phyloP scores from a whole-genome alignment of 2,329 filamentous ascomycete genomes.

The Cytospora schulzeri region DNA sequence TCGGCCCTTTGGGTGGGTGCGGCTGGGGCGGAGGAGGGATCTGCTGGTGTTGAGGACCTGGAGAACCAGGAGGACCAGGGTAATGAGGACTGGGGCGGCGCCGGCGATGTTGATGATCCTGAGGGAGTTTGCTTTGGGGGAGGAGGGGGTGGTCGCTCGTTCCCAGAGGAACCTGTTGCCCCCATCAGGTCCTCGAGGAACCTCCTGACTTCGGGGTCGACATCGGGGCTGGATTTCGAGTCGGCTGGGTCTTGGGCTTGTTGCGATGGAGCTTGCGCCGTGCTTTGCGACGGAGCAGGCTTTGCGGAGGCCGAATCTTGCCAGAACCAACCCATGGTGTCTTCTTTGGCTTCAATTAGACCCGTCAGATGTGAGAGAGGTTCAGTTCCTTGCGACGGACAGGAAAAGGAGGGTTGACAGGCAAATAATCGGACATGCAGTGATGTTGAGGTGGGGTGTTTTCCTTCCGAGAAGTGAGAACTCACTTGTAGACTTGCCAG shows the following conservation, averaged over 20 bases:
- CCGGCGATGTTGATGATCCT: conserved; percentile 36
- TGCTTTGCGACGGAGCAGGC: conserved; percentile 31
- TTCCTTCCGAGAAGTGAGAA: too few species aligned
- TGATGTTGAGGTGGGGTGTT: background rate
- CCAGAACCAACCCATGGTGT: conserved; percentile 66
- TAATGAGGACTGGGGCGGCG: conserved; percentile 33
- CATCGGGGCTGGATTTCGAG: conserved; percentile 24
- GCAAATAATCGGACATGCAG: background rate
- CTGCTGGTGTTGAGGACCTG: conserved; percentile 32
- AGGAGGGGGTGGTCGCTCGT: background rate
- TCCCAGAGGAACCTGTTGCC: background rate
- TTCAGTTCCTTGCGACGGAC: background rate
- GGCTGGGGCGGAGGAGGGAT: conserved; percentile 29
- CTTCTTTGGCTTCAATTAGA: background rate
- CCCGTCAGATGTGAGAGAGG: background rate
- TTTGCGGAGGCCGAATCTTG: conserved; percentile 43
- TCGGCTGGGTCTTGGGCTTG: background rate
- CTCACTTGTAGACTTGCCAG: background rate
- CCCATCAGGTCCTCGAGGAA: conserved; percentile 43
- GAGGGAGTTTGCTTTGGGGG: conserved; percentile 27
- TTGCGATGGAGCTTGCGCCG: conserved; percentile 26
- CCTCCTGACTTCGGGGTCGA: conserved; percentile 56
- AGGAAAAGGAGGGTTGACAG: background rate
- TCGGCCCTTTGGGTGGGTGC: conserved; percentile 27
- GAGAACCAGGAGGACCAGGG: conserved; percentile 39